A percentile compares a stretch with the other conserved stretches of the same genome.
Conservation (phyloP, 2,329 filamentous ascomycete species). For the Seiridium unicorne region DNA sequence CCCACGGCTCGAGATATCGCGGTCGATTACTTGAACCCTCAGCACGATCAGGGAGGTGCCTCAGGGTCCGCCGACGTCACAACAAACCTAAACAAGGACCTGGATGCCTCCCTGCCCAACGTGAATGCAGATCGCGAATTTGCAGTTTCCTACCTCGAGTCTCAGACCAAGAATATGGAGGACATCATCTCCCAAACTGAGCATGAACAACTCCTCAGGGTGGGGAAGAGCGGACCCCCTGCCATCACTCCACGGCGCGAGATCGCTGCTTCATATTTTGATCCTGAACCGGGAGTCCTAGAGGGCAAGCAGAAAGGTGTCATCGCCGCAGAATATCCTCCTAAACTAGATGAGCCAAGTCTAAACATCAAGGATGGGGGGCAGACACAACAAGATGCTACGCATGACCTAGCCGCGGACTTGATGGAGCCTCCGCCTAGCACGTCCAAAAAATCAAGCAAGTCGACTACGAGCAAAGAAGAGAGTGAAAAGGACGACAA, state of each 20-base stretch:
- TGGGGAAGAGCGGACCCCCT: constrained; percentile 6
- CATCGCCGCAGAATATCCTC: not conserved
- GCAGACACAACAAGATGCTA: constrained; percentile 6
- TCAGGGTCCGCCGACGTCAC: not conserved
- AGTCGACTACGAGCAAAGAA: constrained; percentile 9
- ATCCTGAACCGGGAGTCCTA: not conserved
- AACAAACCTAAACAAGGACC: not conserved
- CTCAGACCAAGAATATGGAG: constrained; percentile 5
- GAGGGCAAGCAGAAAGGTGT: not conserved
- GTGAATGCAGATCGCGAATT: not conserved
- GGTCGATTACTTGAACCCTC: constrained; percentile 14
- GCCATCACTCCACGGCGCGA: constrained; percentile 14
- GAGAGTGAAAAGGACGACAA: constrained; percentile 7
- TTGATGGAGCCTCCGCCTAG: constrained; percentile 16
- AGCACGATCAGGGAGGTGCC: constrained; percentile 2
- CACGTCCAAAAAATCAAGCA: constrained; percentile 8
- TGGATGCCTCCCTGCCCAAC: not conserved
- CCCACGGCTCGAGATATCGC: constrained; percentile 17
- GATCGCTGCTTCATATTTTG: constrained; percentile 16
- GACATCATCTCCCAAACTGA: not conserved
- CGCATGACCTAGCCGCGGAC: constrained; percentile 21
- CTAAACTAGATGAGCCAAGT: constrained; percentile 8
- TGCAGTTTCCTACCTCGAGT: constrained; percentile 15
- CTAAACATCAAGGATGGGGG: constrained; percentile 5
- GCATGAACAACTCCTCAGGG: not conserved